Conservation (phyloP, 345 rosid genomes). For the Cardamine resedifolia region DNA sequence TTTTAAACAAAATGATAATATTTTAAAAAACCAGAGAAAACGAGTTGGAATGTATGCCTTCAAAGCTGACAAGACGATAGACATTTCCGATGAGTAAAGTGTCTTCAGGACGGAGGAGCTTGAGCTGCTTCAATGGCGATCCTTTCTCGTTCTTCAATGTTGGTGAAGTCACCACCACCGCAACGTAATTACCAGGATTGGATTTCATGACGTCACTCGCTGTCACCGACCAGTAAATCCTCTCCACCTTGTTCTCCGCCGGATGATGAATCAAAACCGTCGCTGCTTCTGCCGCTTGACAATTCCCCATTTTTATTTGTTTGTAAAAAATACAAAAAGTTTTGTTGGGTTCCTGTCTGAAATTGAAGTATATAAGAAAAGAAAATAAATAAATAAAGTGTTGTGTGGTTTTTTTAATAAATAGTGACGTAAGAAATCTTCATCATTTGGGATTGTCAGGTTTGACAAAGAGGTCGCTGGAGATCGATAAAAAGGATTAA, state of each 20-base stretch:
- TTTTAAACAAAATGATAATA: background rate
- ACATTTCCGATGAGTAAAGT: slow-evolving; percentile 69
- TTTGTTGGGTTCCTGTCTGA: slow-evolving; percentile 27
- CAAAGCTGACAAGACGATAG: slow-evolving; percentile 77
- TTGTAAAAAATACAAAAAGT: background rate
- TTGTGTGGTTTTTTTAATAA: slow-evolving; percentile 21
- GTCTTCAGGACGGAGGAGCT: slow-evolving; percentile 77
- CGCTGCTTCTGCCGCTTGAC: slow-evolving; percentile 89
- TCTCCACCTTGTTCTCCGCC: slow-evolving; percentile 58
- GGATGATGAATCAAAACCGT: slow-evolving; percentile 82
- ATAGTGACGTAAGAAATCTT: slow-evolving; percentile 30
- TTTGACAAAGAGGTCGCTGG: slow-evolving; percentile 34
- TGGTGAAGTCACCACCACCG: slow-evolving; percentile 59
- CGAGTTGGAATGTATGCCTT: slow-evolving; percentile 43
- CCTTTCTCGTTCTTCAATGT: slow-evolving; percentile 45
- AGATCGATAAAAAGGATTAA: slow-evolving; percentile 1
- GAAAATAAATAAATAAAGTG: background rate
- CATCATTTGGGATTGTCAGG: slow-evolving; percentile 27
- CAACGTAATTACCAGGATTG: slow-evolving; percentile 84
- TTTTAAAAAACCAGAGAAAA: background rate
- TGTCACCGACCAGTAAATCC: slow-evolving; percentile 71
- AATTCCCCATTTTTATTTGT: slow-evolving; percentile 61
- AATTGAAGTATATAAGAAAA: slow-evolving; percentile 2
- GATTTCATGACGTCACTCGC: slow-evolving; percentile 73
- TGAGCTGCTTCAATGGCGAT: slow-evolving; percentile 64